Conservation (phyloP, 2,329 filamentous ascomycete genomes). For the Xylaria sp. region DNA sequence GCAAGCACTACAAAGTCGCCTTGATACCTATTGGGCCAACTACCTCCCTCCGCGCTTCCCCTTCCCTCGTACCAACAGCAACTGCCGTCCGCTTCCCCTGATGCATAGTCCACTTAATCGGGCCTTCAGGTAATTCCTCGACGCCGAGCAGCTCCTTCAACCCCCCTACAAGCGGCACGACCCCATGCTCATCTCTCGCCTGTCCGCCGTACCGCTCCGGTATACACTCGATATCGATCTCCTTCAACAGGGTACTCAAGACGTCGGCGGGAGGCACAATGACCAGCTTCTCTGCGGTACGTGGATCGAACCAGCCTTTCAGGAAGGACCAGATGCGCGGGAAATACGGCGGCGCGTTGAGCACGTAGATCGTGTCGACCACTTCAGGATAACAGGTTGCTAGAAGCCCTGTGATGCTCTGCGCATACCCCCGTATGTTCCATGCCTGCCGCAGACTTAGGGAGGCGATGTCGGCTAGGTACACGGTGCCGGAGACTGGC, state of each 20-base stretch:
- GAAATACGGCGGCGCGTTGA: conserved; percentile 30
- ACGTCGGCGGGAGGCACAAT: conserved; percentile 22
- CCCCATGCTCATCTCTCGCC: conserved; percentile 21
- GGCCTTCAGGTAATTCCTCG: conserved; percentile 28
- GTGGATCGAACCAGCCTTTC: conserved; percentile 32
- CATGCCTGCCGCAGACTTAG: conserved; percentile 26
- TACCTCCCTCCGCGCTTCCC: conserved; percentile 17
- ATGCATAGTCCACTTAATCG: conserved; percentile 29
- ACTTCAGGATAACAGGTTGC: conserved; percentile 35
- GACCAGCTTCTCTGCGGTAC: conserved; percentile 25
- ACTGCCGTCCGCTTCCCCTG: conserved; percentile 26
- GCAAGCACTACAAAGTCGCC: conserved; percentile 4
- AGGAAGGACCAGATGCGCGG: conserved; percentile 26
- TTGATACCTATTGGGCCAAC: conserved; percentile 14
- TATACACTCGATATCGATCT: conserved; percentile 32
- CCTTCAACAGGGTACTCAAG: conserved; percentile 20
- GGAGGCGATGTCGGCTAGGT: conserved; percentile 25
- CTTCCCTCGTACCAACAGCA: conserved; percentile 26
- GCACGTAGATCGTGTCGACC: conserved; percentile 28
- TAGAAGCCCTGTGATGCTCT: conserved; percentile 24
- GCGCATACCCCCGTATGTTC: conserved; percentile 27
- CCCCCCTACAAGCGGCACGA: conserved; percentile 6
- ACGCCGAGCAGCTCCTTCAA: conserved; percentile 24
- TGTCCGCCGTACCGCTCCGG: conserved; percentile 30
- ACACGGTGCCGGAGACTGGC: conserved; percentile 26